These are phyloP conservation scores for Wallacemonas sp. DNA, from an alignment of 208 protist species.

Conservation along the genomic window DNA sequence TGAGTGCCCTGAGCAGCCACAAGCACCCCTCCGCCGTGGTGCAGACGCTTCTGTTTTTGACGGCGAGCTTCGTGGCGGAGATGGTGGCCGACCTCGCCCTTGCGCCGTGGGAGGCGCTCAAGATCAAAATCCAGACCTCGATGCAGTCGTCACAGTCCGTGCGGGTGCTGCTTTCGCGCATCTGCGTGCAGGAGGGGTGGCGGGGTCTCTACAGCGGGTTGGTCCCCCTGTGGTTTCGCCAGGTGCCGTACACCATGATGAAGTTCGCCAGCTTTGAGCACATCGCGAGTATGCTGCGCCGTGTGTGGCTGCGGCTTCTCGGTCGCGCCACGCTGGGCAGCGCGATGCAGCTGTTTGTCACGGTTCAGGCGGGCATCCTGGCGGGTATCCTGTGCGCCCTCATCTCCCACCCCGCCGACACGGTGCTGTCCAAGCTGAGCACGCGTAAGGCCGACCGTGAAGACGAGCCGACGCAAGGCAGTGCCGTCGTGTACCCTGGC, in stretches of 20 bases:
- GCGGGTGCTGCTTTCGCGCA: slow-evolving; percentile 38
- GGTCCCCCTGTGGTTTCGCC: slow-evolving; percentile 88
- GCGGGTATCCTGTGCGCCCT: slow-evolving; percentile 91
- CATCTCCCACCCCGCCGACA: slow-evolving; percentile 96
- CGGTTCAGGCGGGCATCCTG: slow-evolving; percentile 81
- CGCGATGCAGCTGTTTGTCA: slow-evolving; percentile 33
- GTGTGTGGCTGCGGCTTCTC: slow-evolving; percentile 15
- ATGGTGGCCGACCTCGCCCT: slow-evolving; percentile 68
- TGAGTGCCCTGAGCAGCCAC: neutral
- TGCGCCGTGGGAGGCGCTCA: slow-evolving; percentile 75
- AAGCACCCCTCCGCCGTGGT: neutral
- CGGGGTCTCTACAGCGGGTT: slow-evolving; percentile 86
- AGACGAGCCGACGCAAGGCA: no score
- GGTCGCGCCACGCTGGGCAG: slow-evolving; percentile 13
- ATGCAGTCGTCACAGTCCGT: slow-evolving; percentile 25
- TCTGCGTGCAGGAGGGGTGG: slow-evolving; percentile 58
- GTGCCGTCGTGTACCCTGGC: no score
- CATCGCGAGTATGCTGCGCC: slow-evolving; percentile 35
- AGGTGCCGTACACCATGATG: slow-evolving; percentile 95
- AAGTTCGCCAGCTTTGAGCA: slow-evolving; percentile 91
- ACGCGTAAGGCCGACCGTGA: slow-evolving; percentile 25
- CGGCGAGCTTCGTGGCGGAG: slow-evolving; percentile 70
- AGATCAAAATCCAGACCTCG: slow-evolving; percentile 79
- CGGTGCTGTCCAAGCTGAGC: slow-evolving; percentile 92
- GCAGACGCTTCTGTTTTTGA: slow-evolving; percentile 33